Base-by-base conservation (phyloP, 495 filamentous ascomycete genomes). In the Aeminium ludgeri region DNA sequence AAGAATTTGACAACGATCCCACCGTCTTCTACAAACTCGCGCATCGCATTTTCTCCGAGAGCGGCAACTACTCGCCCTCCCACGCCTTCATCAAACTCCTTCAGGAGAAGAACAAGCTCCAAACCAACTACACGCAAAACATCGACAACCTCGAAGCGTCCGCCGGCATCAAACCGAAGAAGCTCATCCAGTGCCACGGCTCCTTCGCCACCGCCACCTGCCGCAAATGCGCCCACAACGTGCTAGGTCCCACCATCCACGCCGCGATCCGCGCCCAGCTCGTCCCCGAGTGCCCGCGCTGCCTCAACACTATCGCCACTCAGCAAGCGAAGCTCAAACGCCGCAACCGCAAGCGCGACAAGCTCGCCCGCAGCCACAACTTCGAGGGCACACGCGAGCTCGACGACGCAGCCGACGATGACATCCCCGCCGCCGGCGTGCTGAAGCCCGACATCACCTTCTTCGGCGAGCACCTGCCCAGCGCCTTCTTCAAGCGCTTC, bases 391-490 rank as follows among this genome's bases (percentile, higher is more conserved):
- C 23, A 3, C 8, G 23, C 11, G 74, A 79, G 39, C 76, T 72
- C 45, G 78, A 78, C 30, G 75, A 77, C 41, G 78, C 78, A 2
- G 76, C 74, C 37, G 76, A 80, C 33, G 71, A 71, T 46, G 70
- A 79, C 38, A 73, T 80, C 27, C 72, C 73, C 0, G 66, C 72
- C 36, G 71, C 79, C 3, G 89, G 91, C 12, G 76, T 99, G 50
- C 95, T 96, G 87, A 99, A 96, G 67, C 89, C 89, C 12, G 89
- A 95, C 59, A 96, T 97, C 52, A 94, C 82, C 3, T 96, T 97
- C 69, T 96, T 96, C 52, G 89, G 87, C 34, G 89, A 97, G 60
- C 64, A 73, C 45, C 74, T 97, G 2, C 86, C 86, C 0, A 73
- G 80, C 49, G 69, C 74, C 33, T 97, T 97, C 59, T 78, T 80